phyloP scores from a whole-genome alignment of 2,329 filamentous ascomycete genomes.

The Chaetothyriales sp. region DNA sequence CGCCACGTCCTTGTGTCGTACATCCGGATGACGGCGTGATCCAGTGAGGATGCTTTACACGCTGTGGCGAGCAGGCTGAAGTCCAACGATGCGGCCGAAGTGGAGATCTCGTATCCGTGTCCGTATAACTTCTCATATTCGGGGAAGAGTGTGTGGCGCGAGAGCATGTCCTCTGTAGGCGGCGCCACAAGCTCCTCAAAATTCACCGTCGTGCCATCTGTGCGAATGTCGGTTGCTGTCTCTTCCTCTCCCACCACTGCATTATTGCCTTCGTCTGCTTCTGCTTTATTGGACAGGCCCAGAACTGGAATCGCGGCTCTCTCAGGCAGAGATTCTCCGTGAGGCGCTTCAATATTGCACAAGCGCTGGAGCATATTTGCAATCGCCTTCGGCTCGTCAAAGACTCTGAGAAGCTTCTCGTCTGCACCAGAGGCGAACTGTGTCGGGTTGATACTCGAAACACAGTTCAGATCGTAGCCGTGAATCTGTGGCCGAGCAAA shows the following conservation, averaged over 20 bases:
- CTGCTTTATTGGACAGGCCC: constrained; percentile 89
- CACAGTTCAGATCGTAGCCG: constrained; percentile 93
- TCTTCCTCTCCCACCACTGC: constrained; percentile 23
- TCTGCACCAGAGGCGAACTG: constrained; percentile 91
- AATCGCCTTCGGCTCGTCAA: constrained; percentile 74
- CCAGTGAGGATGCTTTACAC: constrained; percentile 80
- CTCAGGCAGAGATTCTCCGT: constrained; percentile 49
- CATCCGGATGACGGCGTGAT: constrained; percentile 85
- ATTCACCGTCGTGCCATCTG: constrained; percentile 6
- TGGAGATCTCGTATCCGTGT: constrained; percentile 92
- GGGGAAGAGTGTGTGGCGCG: constrained; percentile 85
- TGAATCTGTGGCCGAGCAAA: constrained; percentile 93
- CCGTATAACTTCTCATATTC: constrained; percentile 95
- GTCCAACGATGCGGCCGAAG: constrained; percentile 64
- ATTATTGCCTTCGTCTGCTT: constrained; percentile 45
- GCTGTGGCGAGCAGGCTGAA: constrained; percentile 72
- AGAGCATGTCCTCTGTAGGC: constrained; percentile 78
- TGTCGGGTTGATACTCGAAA: constrained; percentile 57
- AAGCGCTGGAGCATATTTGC: constrained; percentile 58
- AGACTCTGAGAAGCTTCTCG: constrained; percentile 94
- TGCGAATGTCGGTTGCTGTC: constrained; percentile 22
- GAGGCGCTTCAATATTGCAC: constrained; percentile 42
- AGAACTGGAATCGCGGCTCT: constrained; percentile 90
- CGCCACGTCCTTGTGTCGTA: constrained; percentile 83
- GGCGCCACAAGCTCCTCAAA: constrained; percentile 57